Conservation (phyloP, 2,329 filamentous ascomycete species). For the Pezicula rhizophila region DNA sequence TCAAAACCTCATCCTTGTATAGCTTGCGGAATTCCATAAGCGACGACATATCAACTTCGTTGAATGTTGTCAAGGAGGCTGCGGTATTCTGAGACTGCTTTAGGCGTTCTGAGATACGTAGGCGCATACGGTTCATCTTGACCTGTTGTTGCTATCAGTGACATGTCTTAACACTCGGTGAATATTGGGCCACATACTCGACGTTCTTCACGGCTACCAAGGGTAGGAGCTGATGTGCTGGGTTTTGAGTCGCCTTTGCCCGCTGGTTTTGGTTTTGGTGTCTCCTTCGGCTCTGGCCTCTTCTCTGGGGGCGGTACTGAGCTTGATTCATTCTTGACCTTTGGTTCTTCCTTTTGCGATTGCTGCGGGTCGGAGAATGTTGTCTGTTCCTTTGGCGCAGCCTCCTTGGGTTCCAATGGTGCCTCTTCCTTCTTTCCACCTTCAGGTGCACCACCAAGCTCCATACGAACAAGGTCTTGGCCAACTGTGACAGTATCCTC, state of each 20-base stretch:
- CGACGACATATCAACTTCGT: slow-evolving; percentile 98
- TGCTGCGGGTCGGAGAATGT: slow-evolving; percentile 39
- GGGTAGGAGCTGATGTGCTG: slow-evolving; percentile 32
- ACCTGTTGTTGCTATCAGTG: slow-evolving; percentile 49
- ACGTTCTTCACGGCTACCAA: slow-evolving; percentile 79
- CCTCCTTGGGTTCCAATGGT: slow-evolving; percentile 48
- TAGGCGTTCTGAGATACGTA: slow-evolving; percentile 92
- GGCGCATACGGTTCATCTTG: slow-evolving; percentile 99
- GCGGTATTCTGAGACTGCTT: slow-evolving; percentile 99
- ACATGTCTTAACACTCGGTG: not conserved
- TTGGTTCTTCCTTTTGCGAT: slow-evolving; percentile 32
- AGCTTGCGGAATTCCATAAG: slow-evolving; percentile 95
- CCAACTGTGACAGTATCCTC: slow-evolving; percentile 94
- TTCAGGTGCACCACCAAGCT: slow-evolving; percentile 62
- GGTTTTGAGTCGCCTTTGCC: slow-evolving; percentile 29
- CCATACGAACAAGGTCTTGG: slow-evolving; percentile 82
- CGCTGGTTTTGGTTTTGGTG: slow-evolving; percentile 32
- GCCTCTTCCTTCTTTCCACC: slow-evolving; percentile 48
- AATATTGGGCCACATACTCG: slow-evolving; percentile 53
- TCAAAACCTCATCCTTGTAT: slow-evolving; percentile 94
- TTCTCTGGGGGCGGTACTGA: slow-evolving; percentile 34
- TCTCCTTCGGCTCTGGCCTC: slow-evolving; percentile 32
- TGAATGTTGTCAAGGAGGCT: slow-evolving; percentile 95
- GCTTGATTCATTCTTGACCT: slow-evolving; percentile 34
- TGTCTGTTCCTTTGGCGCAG: slow-evolving; percentile 50